A percentile compares a stretch with the other conserved stretches of the same genome.
Evolutionary conservation across 768 basidiomycete genomes (phyloP).

Genomic region (Dacryopinax primogenitus): DNA sequence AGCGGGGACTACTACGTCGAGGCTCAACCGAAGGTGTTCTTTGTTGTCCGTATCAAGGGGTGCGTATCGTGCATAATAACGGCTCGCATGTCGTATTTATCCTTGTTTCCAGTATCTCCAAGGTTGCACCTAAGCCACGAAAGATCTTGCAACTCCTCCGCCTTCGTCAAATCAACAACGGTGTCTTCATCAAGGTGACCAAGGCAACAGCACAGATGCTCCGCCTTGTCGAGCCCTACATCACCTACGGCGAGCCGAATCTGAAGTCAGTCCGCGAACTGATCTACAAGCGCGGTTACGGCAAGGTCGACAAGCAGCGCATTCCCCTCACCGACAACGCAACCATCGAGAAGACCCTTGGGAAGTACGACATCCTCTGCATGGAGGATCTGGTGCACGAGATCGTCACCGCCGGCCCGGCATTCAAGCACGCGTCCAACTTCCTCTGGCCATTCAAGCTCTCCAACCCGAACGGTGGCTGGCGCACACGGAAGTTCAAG

Average conservation of each 20-base stretch:
- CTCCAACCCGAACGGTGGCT: conserved; percentile 96
- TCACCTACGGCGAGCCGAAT: conserved; percentile 96
- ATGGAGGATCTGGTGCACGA: conserved; percentile 97
- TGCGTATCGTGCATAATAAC: conserved; percentile 35
- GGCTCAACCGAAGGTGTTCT: conserved; percentile 93
- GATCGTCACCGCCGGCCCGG: conserved; percentile 86
- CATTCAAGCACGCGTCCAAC: conserved; percentile 93
- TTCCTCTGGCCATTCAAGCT: conserved; percentile 99
- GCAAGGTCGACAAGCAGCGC: conserved; percentile 95
- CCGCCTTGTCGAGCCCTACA: conserved; percentile 89
- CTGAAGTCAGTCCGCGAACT: conserved; percentile 92
- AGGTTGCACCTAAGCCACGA: conserved; percentile 97
- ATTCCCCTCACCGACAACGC: conserved; percentile 89
- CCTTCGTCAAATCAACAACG: conserved; percentile 98
- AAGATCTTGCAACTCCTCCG: conserved; percentile 98
- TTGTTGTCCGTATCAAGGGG: conserved; percentile 95
- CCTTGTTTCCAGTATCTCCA: conserved; percentile 71
- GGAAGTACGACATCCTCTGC: conserved; percentile 90
- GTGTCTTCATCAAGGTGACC: conserved; percentile 94
- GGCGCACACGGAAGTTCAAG: conserved; percentile 96
- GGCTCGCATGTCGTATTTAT: background rate
- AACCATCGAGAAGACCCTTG: conserved; percentile 80
- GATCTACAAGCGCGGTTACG: conserved; percentile 99
- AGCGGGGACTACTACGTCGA: conserved; percentile 96
- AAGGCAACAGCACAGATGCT: conserved; percentile 97